Conservation (phyloP, 768 basidiomycete genomes). For the Agaricus subrufescens region DNA sequence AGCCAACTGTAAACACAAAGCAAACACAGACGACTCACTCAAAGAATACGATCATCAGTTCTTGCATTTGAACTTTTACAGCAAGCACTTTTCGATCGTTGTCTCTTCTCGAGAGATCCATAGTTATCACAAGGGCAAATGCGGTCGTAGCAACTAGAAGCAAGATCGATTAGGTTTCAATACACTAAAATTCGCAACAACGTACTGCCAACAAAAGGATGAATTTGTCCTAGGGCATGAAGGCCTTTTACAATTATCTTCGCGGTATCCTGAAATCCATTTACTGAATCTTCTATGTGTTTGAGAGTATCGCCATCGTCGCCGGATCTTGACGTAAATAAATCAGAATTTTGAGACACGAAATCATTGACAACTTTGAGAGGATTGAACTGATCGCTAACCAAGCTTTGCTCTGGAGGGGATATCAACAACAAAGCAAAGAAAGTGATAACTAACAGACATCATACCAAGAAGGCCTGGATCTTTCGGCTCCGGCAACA, state of each 20-base stretch:
- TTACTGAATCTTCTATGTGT: conserved; percentile 24
- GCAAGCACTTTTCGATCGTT: conserved; percentile 45
- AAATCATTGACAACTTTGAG: conserved; percentile 12
- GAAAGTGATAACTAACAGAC: neutral
- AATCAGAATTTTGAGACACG: conserved; percentile 9
- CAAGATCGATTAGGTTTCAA: neutral
- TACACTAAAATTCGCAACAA: neutral
- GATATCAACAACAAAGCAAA: neutral
- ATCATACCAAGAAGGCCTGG: neutral
- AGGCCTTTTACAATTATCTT: conserved; percentile 25
- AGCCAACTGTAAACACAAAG: neutral
- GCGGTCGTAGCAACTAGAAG: conserved; percentile 37
- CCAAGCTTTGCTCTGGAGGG: conserved; percentile 1
- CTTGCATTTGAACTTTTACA: conserved; percentile 43
- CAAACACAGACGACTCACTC: conserved; percentile 25
- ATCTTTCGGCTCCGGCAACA: neutral
- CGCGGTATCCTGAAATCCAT: conserved; percentile 25
- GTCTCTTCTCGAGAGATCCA: conserved; percentile 44
- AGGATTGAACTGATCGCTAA: conserved; percentile 3
- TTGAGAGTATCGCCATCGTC: conserved; percentile 10
- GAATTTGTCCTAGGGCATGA: conserved; percentile 25
- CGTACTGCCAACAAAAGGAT: conserved; percentile 32
- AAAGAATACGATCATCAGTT: conserved; percentile 40
- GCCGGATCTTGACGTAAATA: neutral
- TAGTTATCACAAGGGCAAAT: conserved; percentile 41